Conservation (phyloP, 2,329 filamentous ascomycete species). For the Botrytis medusae region DNA sequence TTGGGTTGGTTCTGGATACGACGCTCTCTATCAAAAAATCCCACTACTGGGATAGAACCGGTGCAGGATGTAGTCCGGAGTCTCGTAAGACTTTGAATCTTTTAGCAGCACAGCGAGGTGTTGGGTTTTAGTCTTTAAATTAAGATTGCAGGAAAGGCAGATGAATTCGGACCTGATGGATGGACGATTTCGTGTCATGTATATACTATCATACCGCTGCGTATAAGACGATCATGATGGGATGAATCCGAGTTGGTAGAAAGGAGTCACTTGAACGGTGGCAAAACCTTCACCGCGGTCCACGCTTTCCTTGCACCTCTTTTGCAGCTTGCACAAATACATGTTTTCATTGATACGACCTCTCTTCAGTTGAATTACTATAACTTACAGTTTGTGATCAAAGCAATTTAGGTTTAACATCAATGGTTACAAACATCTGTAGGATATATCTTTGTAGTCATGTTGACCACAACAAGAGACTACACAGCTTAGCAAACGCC, state of each 20-base stretch:
- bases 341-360: not conserved
- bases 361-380: not conserved
- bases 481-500: not conserved
- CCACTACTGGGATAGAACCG: conserved; percentile 50
- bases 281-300: not conserved
- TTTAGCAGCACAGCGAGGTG: conserved; percentile 8
- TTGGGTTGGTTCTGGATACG: conserved; percentile 79
- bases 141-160: not conserved
- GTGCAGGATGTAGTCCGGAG: not conserved
- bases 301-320: not conserved
- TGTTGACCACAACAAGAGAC: not conserved
- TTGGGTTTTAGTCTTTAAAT: not conserved
- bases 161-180: not conserved
- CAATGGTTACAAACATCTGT: not conserved
- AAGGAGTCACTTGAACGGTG: not conserved
- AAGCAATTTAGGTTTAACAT: no score
- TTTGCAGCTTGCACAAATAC: no score
- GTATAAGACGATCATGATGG: not conserved
- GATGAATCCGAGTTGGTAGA: not conserved
- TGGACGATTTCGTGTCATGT: not conserved
- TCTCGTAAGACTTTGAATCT: not conserved
- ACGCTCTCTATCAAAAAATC: conserved; percentile 66
- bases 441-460: not conserved
- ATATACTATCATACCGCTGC: conserved; percentile 10
- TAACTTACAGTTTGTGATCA: not conserved